These are phyloP conservation scores for Epichloe amarillans DNA, from an alignment of 2,329 filamentous ascomycete genomes.

Conservation along the genomic window DNA sequence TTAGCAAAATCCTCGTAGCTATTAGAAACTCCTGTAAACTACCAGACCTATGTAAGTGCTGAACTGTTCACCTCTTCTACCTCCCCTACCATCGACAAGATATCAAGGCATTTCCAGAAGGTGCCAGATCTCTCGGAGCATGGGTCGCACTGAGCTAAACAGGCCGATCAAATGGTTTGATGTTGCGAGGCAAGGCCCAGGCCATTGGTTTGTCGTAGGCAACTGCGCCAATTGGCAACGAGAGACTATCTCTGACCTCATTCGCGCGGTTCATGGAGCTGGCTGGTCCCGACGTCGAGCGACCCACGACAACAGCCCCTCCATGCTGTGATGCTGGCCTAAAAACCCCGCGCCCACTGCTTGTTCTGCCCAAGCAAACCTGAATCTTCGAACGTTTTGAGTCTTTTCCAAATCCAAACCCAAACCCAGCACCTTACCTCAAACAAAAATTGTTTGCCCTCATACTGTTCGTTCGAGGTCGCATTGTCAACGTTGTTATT, in stretches of 20 bases:
- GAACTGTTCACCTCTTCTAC: slow-evolving; percentile 2
- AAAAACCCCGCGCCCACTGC: slow-evolving; percentile 3
- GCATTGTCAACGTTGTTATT: not conserved
- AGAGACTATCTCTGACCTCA: slow-evolving; percentile 1
- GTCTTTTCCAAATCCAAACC: not conserved
- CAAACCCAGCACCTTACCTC: not conserved
- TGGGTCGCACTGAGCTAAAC: not conserved
- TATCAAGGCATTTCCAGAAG: not conserved
- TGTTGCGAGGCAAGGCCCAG: not conserved
- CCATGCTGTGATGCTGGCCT: slow-evolving; percentile 1
- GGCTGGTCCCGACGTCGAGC: not conserved
- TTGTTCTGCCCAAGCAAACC: not conserved
- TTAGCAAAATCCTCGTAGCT: not conserved
- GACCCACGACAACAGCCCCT: slow-evolving; percentile 1
- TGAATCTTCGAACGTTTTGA: not conserved
- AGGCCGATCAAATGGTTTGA: slow-evolving; percentile 5
- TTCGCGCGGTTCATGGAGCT: not conserved
- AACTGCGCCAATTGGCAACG: slow-evolving; percentile 3
- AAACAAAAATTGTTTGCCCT: not conserved
- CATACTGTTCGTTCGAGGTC: not conserved
- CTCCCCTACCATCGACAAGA: slow-evolving; percentile 2
- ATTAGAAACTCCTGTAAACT: not conserved
- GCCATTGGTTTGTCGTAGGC: not conserved
- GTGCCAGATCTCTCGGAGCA: not conserved
- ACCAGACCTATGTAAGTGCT: slow-evolving; percentile 4